Percentiles rank a stretch among this genome's conserved stretches.
Conservation (phyloP, 2,329 filamentous ascomycete species). For the Trichophyton benhamiae region DNA sequence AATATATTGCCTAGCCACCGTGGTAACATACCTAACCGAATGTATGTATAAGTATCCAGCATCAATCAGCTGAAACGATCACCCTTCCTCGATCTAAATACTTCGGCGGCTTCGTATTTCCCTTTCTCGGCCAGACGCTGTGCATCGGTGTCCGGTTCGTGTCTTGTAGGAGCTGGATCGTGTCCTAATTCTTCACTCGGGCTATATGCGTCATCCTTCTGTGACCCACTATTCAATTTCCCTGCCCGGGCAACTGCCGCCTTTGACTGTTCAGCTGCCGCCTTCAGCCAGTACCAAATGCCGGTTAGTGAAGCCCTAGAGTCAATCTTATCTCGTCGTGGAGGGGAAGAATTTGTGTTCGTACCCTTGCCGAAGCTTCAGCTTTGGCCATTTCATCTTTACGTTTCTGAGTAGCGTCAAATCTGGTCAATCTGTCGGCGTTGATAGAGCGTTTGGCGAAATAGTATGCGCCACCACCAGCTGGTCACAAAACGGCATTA, state of each 20-base stretch:
- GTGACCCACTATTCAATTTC: constrained; percentile 17
- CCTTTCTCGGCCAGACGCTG: constrained; percentile 62
- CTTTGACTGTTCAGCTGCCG: constrained; percentile 15
- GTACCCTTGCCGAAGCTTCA: constrained; percentile 8
- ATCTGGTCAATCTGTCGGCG: constrained; percentile 63
- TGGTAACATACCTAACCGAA: neutral
- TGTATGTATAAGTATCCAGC: neutral
- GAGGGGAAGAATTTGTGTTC: neutral
- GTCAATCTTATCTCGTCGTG: neutral
- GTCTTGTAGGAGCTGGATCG: constrained; percentile 76
- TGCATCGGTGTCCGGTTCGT: constrained; percentile 60
- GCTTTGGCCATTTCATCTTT: constrained; percentile 16
- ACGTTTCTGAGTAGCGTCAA: constrained; percentile 43
- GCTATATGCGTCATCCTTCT: constrained; percentile 44
- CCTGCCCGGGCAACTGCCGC: constrained; percentile 12
- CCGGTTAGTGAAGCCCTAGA: constrained; percentile 13
- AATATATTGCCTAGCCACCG: neutral
- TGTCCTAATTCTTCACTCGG: constrained; percentile 60
- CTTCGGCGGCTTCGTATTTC: constrained; percentile 72
- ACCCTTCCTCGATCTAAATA: constrained; percentile 68
- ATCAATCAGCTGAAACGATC: constrained; percentile 59
- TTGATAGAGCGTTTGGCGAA: constrained; percentile 95
- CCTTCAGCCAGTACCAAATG: constrained; percentile 21
- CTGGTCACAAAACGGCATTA: constrained; percentile 32
- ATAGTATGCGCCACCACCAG: constrained; percentile 84